Percentiles rank a stretch among this genome's conserved stretches.
These are phyloP conservation scores for Cadophora gregata DNA, from an alignment of 2,329 filamentous ascomycete genomes.

Conservation along the genomic window DNA sequence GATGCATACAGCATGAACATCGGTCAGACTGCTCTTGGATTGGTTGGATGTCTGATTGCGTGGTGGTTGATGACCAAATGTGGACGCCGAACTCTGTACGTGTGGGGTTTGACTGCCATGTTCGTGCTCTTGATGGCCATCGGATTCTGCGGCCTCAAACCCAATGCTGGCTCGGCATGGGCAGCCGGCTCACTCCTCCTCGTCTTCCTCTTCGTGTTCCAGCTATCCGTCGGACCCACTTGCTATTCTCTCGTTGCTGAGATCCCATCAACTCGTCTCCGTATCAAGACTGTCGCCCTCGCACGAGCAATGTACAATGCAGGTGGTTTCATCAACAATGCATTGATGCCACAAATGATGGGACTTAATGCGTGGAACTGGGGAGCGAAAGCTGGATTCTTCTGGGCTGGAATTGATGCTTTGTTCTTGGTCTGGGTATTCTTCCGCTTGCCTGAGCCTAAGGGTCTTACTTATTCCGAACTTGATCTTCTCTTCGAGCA, in stretches of 20 bases:
- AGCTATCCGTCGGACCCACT: slow-evolving; percentile 5
- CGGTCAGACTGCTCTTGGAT: slow-evolving; percentile 1
- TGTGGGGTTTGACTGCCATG: slow-evolving; percentile 13
- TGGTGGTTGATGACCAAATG: slow-evolving; percentile 15
- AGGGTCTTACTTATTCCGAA: slow-evolving; percentile 5
- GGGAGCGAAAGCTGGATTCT: slow-evolving; percentile 12
- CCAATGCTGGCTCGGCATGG: not conserved
- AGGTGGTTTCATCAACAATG: slow-evolving; percentile 12
- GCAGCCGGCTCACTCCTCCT: slow-evolving; percentile 2
- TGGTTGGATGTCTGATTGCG: slow-evolving; percentile 10
- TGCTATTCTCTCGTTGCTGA: slow-evolving; percentile 12
- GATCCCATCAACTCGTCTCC: slow-evolving; percentile 5
- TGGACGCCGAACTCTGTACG: slow-evolving; percentile 7
- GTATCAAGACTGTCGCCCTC: slow-evolving; percentile 13
- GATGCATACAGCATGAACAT: slow-evolving; percentile 5
- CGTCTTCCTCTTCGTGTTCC: slow-evolving; percentile 12
- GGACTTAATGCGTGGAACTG: slow-evolving; percentile 4
- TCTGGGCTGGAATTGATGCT: slow-evolving; percentile 13
- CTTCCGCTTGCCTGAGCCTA: slow-evolving; percentile 12
- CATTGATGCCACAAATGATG: slow-evolving; percentile 12
- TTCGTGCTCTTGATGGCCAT: slow-evolving; percentile 8
- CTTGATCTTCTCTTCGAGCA: slow-evolving; percentile 11
- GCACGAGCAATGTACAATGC: slow-evolving; percentile 9
- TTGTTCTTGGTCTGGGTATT: slow-evolving; percentile 11
- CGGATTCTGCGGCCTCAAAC: slow-evolving; percentile 12